Evolutionary conservation across 768 basidiomycete species (phyloP), one percentile per base, ranked within the genome.

Genomic region (Leccinum longicurvipes): DNA sequence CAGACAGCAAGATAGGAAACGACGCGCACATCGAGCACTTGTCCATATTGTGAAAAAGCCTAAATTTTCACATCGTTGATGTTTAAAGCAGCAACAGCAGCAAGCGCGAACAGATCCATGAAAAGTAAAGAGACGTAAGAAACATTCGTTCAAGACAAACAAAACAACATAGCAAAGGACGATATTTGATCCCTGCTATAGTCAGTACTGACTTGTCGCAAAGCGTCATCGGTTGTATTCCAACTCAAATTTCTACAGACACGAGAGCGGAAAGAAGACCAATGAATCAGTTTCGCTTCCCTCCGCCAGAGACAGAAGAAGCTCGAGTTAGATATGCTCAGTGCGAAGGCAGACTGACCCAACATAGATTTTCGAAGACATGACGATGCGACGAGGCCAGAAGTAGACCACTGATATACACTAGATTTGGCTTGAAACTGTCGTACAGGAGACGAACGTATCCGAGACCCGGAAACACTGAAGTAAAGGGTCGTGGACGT

Each of bases 181-280:
- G 55, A 52, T 48, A 51, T 54, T 47, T 21, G 60, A 58, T 61
- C 67, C 66, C 55, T 47, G 68, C 66, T 62, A 73, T 70, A 76
- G 72, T 75, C 76, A 82, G 67, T 46, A 90, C 91, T 86, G 82
- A 94, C 93, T 78, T 84, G 75, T 75, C 87, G 87, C 64, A 97
- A 82, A 55, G 83, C 83, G 41, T 96, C 93, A 84, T 96, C 93
- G 73, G 85, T 94, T 74, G 94, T 96, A 80, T 88, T 89, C 91
- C 91, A 93, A 83, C 89, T 91, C 82, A 92, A 81, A 85, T 92
- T 92, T 80, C 91, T 92, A 86, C 77, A 77, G 71, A 74, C 73
- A 63, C 70, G 74, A 48, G 62, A 74, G 69, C 75, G 77, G 31
- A 47, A 53, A 61, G 57, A 70, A 75, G 77, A 73, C 70, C 65